Evolutionary conservation across 2,329 filamentous ascomycete species (phyloP).

Genomic region (Pyrenochaeta sp.): DNA sequence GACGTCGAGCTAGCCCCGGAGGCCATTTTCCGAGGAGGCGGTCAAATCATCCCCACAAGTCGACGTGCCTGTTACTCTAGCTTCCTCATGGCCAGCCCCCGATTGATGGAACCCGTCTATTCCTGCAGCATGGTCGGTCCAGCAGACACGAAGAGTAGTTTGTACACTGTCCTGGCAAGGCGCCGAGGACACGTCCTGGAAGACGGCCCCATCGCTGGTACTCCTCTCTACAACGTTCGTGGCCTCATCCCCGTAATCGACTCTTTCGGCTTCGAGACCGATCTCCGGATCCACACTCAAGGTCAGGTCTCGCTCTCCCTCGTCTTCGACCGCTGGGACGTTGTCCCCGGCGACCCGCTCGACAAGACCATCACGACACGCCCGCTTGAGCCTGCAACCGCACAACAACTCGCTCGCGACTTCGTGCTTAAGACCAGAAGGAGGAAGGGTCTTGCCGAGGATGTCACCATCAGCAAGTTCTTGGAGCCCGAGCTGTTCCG

Average conservation of each 20-base stretch:
- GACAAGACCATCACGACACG: constrained; percentile 84
- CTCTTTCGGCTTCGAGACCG: constrained; percentile 97
- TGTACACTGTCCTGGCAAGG: constrained; percentile 91
- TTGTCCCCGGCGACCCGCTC: constrained; percentile 93
- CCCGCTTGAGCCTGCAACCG: constrained; percentile 84
- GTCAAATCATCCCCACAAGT: constrained; percentile 95
- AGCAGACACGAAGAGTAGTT: constrained; percentile 82
- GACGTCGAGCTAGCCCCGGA: constrained; percentile 86
- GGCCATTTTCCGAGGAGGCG: constrained; percentile 92
- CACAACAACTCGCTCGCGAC: constrained; percentile 89
- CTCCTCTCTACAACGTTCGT: constrained; percentile 88
- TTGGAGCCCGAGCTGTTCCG: constrained; percentile 93
- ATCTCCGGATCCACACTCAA: constrained; percentile 94
- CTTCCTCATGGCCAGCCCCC: constrained; percentile 95
- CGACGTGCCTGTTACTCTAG: constrained; percentile 92
- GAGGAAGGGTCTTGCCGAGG: constrained; percentile 92
- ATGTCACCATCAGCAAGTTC: constrained; percentile 95
- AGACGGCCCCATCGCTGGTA: constrained; percentile 94
- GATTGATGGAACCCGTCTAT: constrained; percentile 97
- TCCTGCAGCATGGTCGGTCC: constrained; percentile 91
- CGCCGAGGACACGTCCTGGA: constrained; percentile 90
- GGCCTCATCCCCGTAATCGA: constrained; percentile 96
- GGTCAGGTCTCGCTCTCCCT: constrained; percentile 89
- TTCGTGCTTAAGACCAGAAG: constrained; percentile 96
- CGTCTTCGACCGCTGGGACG: constrained; percentile 94